Percentiles rank a stretch among this genome's conserved stretches.
Evolutionary conservation across 139 green algal species (phyloP).

Genomic region (Pleodorina starrii): DNA sequence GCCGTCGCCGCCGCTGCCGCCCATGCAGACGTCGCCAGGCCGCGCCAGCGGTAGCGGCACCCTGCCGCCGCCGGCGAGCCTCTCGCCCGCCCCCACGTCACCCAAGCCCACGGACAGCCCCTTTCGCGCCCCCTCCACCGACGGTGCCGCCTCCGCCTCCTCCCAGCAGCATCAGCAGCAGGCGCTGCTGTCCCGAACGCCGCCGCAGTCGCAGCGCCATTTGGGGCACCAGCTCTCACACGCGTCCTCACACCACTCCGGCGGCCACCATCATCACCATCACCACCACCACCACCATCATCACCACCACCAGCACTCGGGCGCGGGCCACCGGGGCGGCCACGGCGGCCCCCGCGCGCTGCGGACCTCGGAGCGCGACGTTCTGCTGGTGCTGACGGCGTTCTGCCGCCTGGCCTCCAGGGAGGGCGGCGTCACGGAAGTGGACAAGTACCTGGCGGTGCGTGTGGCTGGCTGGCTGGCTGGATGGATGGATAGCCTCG

Average conservation of each 20-base stretch:
- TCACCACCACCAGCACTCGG: background rate
- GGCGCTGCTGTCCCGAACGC: background rate
- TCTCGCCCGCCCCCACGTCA: too few relatives aligned
- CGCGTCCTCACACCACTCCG: background rate
- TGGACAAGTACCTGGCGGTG: constrained; percentile 79
- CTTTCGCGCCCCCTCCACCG: background rate
- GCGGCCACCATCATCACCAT: background rate
- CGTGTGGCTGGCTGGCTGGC: background rate
- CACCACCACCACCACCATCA: background rate
- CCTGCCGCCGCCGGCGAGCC: background rate
- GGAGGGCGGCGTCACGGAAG: constrained; percentile 66
- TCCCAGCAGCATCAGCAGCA: too few relatives aligned
- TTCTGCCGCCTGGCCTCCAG: constrained; percentile 89
- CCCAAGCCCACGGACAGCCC: too few relatives aligned
- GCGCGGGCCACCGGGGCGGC: background rate
- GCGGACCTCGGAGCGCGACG: constrained; percentile 70
- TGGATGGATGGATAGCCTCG: background rate
- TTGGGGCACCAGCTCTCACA: background rate
- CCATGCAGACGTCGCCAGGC: background rate
- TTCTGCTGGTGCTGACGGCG: constrained; percentile 88
- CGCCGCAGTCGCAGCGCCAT: background rate
- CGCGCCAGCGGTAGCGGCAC: background rate
- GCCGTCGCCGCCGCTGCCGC: background rate
- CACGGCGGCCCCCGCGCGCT: background rate
- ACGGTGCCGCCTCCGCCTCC: background rate